phyloP scores from a whole-genome alignment of 495 filamentous ascomycete species.

The Talaromyces trachyspermus region DNA sequence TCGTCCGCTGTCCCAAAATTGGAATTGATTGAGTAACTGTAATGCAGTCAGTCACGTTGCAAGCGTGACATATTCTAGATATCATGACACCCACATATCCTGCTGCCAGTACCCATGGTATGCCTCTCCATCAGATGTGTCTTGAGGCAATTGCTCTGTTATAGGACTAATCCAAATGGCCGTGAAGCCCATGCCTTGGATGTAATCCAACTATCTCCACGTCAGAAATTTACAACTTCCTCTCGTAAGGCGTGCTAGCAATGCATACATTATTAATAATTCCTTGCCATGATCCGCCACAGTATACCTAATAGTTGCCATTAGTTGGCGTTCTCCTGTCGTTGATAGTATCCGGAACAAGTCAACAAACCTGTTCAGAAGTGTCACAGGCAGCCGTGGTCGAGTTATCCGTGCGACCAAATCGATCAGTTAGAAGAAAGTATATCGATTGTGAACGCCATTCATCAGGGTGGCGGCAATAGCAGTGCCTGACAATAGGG shows the following conservation, averaged over 20 bases:
- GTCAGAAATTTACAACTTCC: conserved; percentile 9
- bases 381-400: conserved; percentile 49
- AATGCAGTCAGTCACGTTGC: not conserved
- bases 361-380: conserved; percentile 21
- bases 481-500: conserved; percentile 12
- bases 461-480: conserved; percentile 37
- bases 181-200: conserved; percentile 73
- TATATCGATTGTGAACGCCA: conserved; percentile 66
- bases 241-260: not conserved
- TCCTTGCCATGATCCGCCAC: conserved; percentile 68
- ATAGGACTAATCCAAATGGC: conserved; percentile 80
- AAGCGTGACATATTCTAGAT: not conserved
- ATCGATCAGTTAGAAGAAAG: conserved; percentile 68
- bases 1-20: conserved; percentile 63
- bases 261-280: conserved; percentile 57
- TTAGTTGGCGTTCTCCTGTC: not conserved
- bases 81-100: conserved; percentile 38
- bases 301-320: conserved; percentile 44
- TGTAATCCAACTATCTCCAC: conserved; percentile 34
- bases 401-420: conserved; percentile 60
- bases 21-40: conserved; percentile 50
- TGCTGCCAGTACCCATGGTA: conserved; percentile 78
- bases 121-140: conserved; percentile 44
- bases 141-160: conserved; percentile 49
- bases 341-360: not conserved